Evolutionary conservation across 352 stramenopile genomes (phyloP), one percentile per base, ranked within the genome.

Genomic region (Pythium oligandrum): DNA sequence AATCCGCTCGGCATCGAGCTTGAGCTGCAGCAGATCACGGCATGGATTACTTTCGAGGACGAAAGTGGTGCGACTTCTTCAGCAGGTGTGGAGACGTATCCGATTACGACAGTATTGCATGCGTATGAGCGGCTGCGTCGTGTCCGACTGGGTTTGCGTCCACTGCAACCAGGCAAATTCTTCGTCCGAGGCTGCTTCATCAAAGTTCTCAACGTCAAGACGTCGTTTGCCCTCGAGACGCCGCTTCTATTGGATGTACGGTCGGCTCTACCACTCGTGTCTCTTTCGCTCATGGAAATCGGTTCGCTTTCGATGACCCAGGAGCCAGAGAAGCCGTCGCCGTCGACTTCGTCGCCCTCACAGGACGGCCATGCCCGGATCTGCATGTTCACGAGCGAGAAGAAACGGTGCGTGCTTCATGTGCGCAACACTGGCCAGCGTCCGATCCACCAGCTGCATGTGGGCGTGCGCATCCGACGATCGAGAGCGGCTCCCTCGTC

Each of bases 331-430:
- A 26, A 26, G 17, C 17, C 17, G 17, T 43, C 11, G 48, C 12
- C 9, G 48, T 44, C 45, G 17, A 6, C 17, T 8, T 17, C 17
- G 45, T 38, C 17, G 17, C 17, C 17, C 17, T 26, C 17, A 26
- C 17, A 26, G 38, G 12, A n/a, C 10, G 17, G 17, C n/a, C 65
- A 70, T 12, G 42, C 68, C 36, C 70, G 65, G 6, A 67, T 89
- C 10, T 72, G 70, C 17, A 87, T 91, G 76, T 88, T 86, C 60
- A 57, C 65, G 31, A 84, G 69, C 35, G 81, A 91, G 55, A 83
- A 59, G 10, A 89, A 84, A 42, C 69, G 59, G 26, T 88, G 63
- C 45, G 62, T 75, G 50, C 45, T 91, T 37, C 60, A 75, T 40
- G 56, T 89, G 4, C 73, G 67, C 42, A 87, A 82, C 55, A 66